Base-by-base conservation (phyloP, 768 basidiomycete species). In the Psilocybe sp. region DNA sequence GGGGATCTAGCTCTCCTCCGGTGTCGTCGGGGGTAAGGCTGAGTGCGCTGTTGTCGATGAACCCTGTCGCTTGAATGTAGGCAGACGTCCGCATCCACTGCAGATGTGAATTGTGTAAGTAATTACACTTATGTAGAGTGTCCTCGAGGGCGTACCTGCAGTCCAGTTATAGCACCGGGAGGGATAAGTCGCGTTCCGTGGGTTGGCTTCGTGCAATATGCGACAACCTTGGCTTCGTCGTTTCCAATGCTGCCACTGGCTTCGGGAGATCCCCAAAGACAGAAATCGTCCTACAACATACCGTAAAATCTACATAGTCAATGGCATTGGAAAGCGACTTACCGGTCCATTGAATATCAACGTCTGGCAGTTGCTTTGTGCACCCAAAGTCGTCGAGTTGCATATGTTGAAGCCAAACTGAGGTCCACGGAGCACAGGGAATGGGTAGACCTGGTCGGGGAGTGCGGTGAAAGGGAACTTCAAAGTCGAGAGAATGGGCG, bases 1-100 rank as follows among this genome's bases (percentile, higher is more conserved):
- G 83, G 14, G 86, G 80, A 64, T 90, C 85, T 41, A 89, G 75
- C 67, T 92, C 89, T 50, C 89, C 90, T 54, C 91, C 90, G 35
- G 60, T 77, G 57, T 92, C 90, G 13, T 50, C 64, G 0, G 63
- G 8, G 10, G 62, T 49, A n/a, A 91, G 53, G 67, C 85, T 74
- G 55, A 92, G 66, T 40, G 60, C 52, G 4, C 68, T 70, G 68
- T 92, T 87, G 60, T 89, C 71, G 52, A 85, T 70, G 66, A 75
- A 81, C 9, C 86, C 90, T 32, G 74, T 74, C 51, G 85, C 70
- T 61, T 82, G 80, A 35, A 80, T 62, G 57, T 87, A 88, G 50
- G 75, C 75, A 1, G 78, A 74, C 0, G 85, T 84, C 52, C 67
- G 71, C 56, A 85, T 51, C 43, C 44, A 54, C 43, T 48, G 36